phyloP scores from a whole-genome alignment of 2,329 filamentous ascomycete genomes.

The Fusarium nelsonii region DNA sequence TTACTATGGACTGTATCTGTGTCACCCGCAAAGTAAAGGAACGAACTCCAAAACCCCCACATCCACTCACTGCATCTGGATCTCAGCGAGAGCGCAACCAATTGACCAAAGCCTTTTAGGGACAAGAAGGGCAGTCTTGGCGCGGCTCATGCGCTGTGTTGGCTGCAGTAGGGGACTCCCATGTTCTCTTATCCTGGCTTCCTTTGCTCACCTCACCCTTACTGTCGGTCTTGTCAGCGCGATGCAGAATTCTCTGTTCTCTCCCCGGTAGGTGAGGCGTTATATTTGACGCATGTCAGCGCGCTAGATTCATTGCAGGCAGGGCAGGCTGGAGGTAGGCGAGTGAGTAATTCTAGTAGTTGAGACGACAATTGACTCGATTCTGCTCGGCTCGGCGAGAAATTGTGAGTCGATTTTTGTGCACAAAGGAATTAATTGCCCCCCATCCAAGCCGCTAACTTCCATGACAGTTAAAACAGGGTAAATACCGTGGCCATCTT shows the following conservation, averaged over 20 bases:
- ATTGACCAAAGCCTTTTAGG: constrained; percentile 28
- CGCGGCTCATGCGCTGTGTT: constrained; percentile 29
- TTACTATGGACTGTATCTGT: background rate
- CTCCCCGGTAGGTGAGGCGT: constrained; percentile 21
- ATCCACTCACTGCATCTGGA: constrained; percentile 38
- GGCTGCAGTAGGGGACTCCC: constrained; percentile 14
- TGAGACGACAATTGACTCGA: constrained; percentile 11
- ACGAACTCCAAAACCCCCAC: constrained; percentile 33
- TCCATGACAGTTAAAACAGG: constrained; percentile 3
- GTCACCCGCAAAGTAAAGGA: constrained; percentile 8
- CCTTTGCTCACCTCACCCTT: constrained; percentile 37
- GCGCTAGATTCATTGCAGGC: constrained; percentile 28
- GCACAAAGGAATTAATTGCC: constrained; percentile 6
- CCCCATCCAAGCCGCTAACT: constrained; percentile 8
- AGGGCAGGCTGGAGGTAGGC: background rate
- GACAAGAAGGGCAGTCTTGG: constrained; percentile 31
- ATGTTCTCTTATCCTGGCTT: constrained; percentile 18
- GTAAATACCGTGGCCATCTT: constrained; percentile 11
- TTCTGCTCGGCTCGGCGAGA: constrained; percentile 6
- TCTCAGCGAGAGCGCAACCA: constrained; percentile 25
- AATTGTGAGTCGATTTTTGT: constrained; percentile 16
- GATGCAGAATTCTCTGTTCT: constrained; percentile 22
- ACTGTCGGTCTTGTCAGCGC: constrained; percentile 37
- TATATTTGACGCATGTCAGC: constrained; percentile 40
- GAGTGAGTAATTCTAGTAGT: background rate